Base-by-base conservation (phyloP, 305 asterid species). In the Fraxinus albicans region DNA sequence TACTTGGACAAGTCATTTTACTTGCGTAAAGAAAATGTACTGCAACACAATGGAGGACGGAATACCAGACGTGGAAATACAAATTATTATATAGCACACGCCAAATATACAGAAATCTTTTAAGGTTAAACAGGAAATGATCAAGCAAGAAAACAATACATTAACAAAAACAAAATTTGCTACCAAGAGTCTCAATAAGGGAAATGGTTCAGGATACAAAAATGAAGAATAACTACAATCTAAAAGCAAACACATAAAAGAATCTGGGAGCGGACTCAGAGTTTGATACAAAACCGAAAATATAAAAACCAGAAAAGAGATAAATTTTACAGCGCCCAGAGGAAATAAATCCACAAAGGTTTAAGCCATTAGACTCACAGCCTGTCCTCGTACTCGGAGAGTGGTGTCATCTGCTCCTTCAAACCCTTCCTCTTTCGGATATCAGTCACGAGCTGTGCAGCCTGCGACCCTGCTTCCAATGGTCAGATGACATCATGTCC, bases 401-500 rank as follows among this genome's bases (percentile, higher is more conserved):
- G 85, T 65, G 91, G 92, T 25, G 92, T 89, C 85, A 88, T 88
- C 86, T 88, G 90, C 15, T 86, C 89, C 82, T 89, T 89, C 83
- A 87, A 81, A 75, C 91, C 91, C 82, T 90, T 87, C 86, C 91
- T 85, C 90, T 85, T 85, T 13, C 91, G 76, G 80, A 86, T 88
- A 0, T 84, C 88, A 36, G 86, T 25, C 19, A 88, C 90, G 2
- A 87, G 91, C 0, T 3, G 36, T 1, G 86, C 8, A 36, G 93
- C 91, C 60, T 84, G 87, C n/a, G 90, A 80, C 3, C 85, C 88
- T 13, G 81, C 12, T 33, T 88, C 91, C 84, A 88, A 34, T 38
- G 91, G 93, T 90, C 93, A 0, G 93, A 88, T 0, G 90, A 53
- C 91, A 90, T 90, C 90, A 77, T 88, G 8, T 90, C 90, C 93